Evolutionary conservation across 2,329 filamentous ascomycete species (phyloP), one percentile per base, ranked within the genome.

Genomic region (Colletotrichum euphorbiae): DNA sequence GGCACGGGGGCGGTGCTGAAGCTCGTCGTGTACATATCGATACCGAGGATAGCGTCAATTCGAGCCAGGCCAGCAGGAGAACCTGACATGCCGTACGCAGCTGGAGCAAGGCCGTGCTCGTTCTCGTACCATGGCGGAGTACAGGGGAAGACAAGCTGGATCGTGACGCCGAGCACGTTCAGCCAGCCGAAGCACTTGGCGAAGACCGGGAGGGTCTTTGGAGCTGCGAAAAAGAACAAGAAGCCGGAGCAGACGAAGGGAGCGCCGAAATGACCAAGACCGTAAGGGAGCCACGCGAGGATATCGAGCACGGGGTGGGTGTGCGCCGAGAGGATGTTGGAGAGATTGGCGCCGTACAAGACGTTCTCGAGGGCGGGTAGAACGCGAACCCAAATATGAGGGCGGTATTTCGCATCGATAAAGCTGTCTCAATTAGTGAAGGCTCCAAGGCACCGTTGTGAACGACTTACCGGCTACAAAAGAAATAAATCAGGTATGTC

Each of bases 41-140:
- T 86, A 46, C 94, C 94, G 69, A 98, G 90, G n/a, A 98, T 87
- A 77, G 90, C 87, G 81, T 98, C 95, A 63, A 98, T 91, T 21
- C 94, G 91, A 70, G 92, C 93, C 69, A 98, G 87, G 58, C 95
- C 95, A 12, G 94, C 95, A 1, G 95, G 94, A 51, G 93, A 95
- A 56, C 95, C 95, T 50, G 88, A 85, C 86, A 98, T 97, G 52
- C 92, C 92, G 81, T 98, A 98, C 74, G 96, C 93, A 55, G 95
- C 95, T 2, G 95, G 94, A 33, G 93, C 93, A 58, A 98, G 84
- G 15, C 95, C 95, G 78, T 97, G 93, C 75, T 92, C 86, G 79
- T 96, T 97, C 84, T 98, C 95, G 76, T 98, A 98, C 95, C 95
- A 98, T 1, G 95, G 95, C 28, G 95, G 93, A 24, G 94, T 96